These are phyloP conservation scores for Larix kaempferi DNA, from an alignment of 75 land plant species.

Conservation along the genomic window DNA sequence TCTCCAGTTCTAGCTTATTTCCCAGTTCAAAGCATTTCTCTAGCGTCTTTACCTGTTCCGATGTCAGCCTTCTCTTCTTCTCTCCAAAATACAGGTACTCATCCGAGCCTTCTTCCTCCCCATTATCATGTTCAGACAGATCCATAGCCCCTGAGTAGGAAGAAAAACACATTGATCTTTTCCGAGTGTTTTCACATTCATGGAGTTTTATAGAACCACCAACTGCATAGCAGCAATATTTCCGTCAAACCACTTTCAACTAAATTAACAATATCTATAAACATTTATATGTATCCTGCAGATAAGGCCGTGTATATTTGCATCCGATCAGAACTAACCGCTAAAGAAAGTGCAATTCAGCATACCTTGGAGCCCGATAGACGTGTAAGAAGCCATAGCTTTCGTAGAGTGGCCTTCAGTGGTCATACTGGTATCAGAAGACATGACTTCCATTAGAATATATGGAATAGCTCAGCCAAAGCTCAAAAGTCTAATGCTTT, in stretches of 20 bases:
- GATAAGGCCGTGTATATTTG: neutral
- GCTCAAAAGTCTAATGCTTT: too few relatives aligned
- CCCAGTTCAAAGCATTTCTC: conserved; percentile 4
- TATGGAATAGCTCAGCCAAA: too few relatives aligned
- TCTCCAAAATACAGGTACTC: neutral
- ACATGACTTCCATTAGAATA: too few relatives aligned
- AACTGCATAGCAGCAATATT: neutral
- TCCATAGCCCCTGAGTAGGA: neutral
- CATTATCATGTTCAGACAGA: neutral
- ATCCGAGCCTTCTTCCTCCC: neutral
- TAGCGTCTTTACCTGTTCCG: neutral
- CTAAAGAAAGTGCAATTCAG: neutral
- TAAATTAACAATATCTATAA: neutral
- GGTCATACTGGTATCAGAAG: too few relatives aligned
- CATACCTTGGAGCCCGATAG: neutral
- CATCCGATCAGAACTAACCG: too few relatives aligned
- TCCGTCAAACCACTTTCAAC: neutral
- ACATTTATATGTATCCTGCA: neutral
- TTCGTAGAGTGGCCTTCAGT: too few relatives aligned
- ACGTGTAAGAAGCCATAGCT: neutral
- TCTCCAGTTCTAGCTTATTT: conserved; percentile 6
- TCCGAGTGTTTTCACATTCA: neutral
- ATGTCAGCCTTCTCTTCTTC: conserved; percentile 1
- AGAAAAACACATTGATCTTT: neutral
- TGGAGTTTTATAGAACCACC: neutral